These are phyloP conservation scores for Mariannaea elegans DNA, from an alignment of 2,329 filamentous ascomycete genomes.

Conservation along the genomic window DNA sequence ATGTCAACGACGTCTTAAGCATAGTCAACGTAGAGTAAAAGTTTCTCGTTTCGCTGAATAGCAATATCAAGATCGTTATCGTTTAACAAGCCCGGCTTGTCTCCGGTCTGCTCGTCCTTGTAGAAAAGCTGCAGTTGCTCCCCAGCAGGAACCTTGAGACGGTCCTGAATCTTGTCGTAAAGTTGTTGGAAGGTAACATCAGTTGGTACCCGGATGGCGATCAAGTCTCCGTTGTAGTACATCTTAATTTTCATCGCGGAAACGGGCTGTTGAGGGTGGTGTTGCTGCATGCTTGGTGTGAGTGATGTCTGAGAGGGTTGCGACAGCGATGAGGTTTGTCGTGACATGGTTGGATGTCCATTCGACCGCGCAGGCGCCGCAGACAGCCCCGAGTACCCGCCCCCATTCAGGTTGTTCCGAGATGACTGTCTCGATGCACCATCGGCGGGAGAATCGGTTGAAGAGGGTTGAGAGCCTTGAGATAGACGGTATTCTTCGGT, in stretches of 20 bases:
- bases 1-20: slow-evolving; percentile 44
- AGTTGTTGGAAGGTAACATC: slow-evolving; percentile 83
- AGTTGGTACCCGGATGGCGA: slow-evolving; percentile 86
- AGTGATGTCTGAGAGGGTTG: slow-evolving; percentile 59
- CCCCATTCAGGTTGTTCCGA: slow-evolving; percentile 68
- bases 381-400: slow-evolving; percentile 62
- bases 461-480: slow-evolving; percentile 73
- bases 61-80: slow-evolving; percentile 85
- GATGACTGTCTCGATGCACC: slow-evolving; percentile 72
- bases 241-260: slow-evolving; percentile 91
- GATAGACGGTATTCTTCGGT: slow-evolving; percentile 80
- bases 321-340: slow-evolving; percentile 38
- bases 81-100: slow-evolving; percentile 78
- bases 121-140: slow-evolving; percentile 85
- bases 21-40: slow-evolving; percentile 77
- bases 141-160: slow-evolving; percentile 75
- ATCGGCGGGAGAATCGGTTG: slow-evolving; percentile 67
- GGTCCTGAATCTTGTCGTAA: slow-evolving; percentile 83
- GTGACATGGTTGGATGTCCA: slow-evolving; percentile 28
- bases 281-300: slow-evolving; percentile 54
- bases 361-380: slow-evolving; percentile 56
- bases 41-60: slow-evolving; percentile 84
- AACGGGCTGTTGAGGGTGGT: slow-evolving; percentile 46
- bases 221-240: slow-evolving; percentile 90
- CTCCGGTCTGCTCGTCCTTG: slow-evolving; percentile 82